A percentile compares a stretch with the other conserved stretches of the same genome.
Conservation (phyloP, 768 basidiomycete species). For the Paxillus rubicundulus region DNA sequence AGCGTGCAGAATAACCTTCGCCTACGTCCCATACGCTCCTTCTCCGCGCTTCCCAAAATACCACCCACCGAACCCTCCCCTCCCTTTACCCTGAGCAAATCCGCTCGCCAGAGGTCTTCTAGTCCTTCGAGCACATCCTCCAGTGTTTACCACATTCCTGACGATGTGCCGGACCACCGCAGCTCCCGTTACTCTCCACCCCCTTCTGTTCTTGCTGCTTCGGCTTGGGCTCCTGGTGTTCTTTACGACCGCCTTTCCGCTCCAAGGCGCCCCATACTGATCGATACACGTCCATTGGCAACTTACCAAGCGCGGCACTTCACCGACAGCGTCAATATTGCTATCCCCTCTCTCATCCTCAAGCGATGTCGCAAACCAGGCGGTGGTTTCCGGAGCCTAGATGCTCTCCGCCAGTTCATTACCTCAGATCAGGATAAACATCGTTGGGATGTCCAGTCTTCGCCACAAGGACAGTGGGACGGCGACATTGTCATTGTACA, state of each 20-base stretch:
- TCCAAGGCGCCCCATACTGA: constrained; percentile 58
- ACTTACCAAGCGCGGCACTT: constrained; percentile 67
- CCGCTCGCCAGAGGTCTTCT: constrained; percentile 23
- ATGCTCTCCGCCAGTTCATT: constrained; percentile 75
- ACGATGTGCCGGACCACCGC: constrained; percentile 29
- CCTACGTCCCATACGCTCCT: constrained; percentile 71
- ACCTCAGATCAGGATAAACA: constrained; percentile 73
- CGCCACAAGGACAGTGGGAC: constrained; percentile 55
- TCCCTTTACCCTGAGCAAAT: constrained; percentile 7
- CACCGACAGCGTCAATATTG: constrained; percentile 72
- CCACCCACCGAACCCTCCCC: constrained; percentile 16
- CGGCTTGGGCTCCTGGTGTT: constrained; percentile 39
- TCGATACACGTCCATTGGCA: constrained; percentile 77
- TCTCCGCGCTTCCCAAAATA: constrained; percentile 49
- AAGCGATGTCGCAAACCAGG: constrained; percentile 77
- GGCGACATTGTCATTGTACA: constrained; percentile 69
- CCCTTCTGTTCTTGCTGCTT: constrained; percentile 36
- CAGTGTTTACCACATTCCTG: constrained; percentile 54
- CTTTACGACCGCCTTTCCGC: constrained; percentile 50
- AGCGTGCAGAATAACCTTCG: constrained; percentile 76
- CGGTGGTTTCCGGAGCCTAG: constrained; percentile 61
- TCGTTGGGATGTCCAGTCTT: constrained; percentile 66
- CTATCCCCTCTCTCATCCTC: constrained; percentile 87
- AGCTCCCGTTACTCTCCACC: constrained; percentile 10
- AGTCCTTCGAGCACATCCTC: constrained; percentile 48